Conservation (phyloP, 306 rosid genomes). For the Trifolium subterraneum region DNA sequence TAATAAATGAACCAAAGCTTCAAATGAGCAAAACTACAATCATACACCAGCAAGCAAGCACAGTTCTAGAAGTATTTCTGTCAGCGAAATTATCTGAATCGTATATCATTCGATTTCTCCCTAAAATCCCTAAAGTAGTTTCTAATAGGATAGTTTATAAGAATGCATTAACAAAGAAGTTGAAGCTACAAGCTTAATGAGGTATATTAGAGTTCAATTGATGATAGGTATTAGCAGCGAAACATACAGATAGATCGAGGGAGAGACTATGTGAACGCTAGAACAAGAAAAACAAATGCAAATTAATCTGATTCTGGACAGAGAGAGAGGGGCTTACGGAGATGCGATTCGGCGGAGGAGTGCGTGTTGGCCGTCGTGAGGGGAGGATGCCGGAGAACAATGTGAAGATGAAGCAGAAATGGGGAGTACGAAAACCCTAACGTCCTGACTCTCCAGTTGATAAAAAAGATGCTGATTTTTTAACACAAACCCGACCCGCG, state of each 20-base stretch:
- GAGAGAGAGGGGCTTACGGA: background rate
- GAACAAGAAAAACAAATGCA: background rate
- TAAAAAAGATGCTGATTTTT: too few relatives aligned
- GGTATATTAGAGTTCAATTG: background rate
- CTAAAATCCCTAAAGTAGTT: background rate
- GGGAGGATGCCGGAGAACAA: background rate
- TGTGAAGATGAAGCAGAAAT: background rate
- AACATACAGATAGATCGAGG: too few relatives aligned
- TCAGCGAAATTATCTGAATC: background rate
- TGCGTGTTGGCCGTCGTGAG: background rate
- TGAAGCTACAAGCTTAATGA: background rate
- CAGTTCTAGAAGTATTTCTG: background rate
- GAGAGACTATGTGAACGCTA: too few relatives aligned
- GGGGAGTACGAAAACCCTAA: slow-evolving; percentile 15
- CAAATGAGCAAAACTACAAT: background rate
- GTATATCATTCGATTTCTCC: background rate
- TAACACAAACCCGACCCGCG: too few relatives aligned
- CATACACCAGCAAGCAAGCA: background rate
- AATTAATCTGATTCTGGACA: background rate
- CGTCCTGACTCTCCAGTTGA: background rate
- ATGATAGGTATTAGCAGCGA: too few relatives aligned
- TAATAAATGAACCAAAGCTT: too few relatives aligned
- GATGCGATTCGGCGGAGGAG: background rate
- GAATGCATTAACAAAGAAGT: background rate
- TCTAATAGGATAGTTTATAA: background rate